Evolutionary conservation across 805 yeast genomes (phyloP).

Genomic region (Metschnikowia colocasiae): DNA sequence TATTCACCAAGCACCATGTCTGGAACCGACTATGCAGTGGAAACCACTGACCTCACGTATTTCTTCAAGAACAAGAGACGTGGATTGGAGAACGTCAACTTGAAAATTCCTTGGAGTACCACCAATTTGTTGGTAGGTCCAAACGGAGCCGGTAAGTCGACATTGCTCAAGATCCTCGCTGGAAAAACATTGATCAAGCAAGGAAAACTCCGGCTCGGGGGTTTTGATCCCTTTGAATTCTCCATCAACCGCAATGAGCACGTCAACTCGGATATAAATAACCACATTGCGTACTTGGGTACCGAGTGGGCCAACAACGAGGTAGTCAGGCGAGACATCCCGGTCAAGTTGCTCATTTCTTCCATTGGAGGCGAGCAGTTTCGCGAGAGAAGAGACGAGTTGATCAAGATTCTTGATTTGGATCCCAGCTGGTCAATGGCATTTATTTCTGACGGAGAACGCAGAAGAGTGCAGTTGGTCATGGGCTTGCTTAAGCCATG

Average conservation of each 20-base stretch:
- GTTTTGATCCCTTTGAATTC: slow-evolving; percentile 75
- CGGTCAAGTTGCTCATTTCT: slow-evolving; percentile 71
- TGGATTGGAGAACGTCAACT: slow-evolving; percentile 62
- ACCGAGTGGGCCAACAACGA: slow-evolving; percentile 97
- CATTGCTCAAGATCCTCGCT: slow-evolving; percentile 76
- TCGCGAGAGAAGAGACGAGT: slow-evolving; percentile 70
- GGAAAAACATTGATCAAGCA: slow-evolving; percentile 83
- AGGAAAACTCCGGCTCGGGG: slow-evolving; percentile 72
- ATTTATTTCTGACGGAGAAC: slow-evolving; percentile 87
- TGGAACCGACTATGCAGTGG: slow-evolving; percentile 45
- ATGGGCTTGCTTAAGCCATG: slow-evolving; percentile 94
- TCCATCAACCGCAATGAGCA: slow-evolving; percentile 48
- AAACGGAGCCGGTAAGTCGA: slow-evolving; percentile 96
- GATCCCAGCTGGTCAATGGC: slow-evolving; percentile 92
- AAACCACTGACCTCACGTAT: slow-evolving; percentile 62
- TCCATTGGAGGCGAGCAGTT: slow-evolving; percentile 70
- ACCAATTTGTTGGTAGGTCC: slow-evolving; percentile 85
- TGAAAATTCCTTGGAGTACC: slow-evolving; percentile 65
- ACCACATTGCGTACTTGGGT: slow-evolving; percentile 75
- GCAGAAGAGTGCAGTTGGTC: slow-evolving; percentile 87
- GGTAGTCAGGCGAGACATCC: slow-evolving; percentile 85
- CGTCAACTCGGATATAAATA: slow-evolving; percentile 42
- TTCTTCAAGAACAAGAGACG: slow-evolving; percentile 54
- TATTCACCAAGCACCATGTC: slow-evolving; percentile 7
- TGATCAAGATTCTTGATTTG: slow-evolving; percentile 76